Conservation (phyloP, 2,329 filamentous ascomycete genomes). For the Ophiostoma populinum region DNA sequence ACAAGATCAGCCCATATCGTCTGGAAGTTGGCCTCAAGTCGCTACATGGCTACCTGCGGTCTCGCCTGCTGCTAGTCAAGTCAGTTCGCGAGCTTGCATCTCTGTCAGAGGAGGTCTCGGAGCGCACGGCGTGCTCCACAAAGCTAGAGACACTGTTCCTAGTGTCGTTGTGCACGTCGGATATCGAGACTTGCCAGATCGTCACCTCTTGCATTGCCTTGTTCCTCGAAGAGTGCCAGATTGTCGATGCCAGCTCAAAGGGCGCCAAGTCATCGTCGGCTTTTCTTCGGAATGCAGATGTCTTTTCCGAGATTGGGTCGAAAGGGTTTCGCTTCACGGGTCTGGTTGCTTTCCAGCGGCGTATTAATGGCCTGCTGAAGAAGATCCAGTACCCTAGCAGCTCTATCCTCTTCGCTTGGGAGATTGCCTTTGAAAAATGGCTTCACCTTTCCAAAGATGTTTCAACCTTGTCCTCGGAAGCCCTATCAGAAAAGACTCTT, state of each 20-base stretch:
- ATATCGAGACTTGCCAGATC: conserved; percentile 46
- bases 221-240: conserved; percentile 42
- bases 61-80: conserved; percentile 33
- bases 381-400: conserved; percentile 43
- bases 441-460: conserved; percentile 45
- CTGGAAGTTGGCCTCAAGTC: conserved; percentile 26
- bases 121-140: conserved; percentile 33
- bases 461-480: conserved; percentile 32
- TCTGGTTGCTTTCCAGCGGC: conserved; percentile 52
- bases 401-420: conserved; percentile 54
- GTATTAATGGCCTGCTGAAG: conserved; percentile 40
- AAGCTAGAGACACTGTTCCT: conserved; percentile 46
- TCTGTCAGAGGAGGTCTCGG: conserved; percentile 34
- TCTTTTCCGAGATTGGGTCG: conserved; percentile 45
- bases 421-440: conserved; percentile 48
- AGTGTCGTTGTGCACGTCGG: conserved; percentile 45
- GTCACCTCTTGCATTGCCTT: conserved; percentile 44
- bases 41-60: conserved; percentile 38
- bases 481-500: conserved; percentile 36
- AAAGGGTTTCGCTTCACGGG: conserved; percentile 49
- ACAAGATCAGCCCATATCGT: conserved; percentile 26
- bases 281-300: conserved; percentile 40
- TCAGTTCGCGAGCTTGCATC: conserved; percentile 35
- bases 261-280: conserved; percentile 32
- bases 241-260: conserved; percentile 33